These are phyloP conservation scores for Hypericum androsaemum DNA, from an alignment of 345 rosid species.

Conservation along the genomic window DNA sequence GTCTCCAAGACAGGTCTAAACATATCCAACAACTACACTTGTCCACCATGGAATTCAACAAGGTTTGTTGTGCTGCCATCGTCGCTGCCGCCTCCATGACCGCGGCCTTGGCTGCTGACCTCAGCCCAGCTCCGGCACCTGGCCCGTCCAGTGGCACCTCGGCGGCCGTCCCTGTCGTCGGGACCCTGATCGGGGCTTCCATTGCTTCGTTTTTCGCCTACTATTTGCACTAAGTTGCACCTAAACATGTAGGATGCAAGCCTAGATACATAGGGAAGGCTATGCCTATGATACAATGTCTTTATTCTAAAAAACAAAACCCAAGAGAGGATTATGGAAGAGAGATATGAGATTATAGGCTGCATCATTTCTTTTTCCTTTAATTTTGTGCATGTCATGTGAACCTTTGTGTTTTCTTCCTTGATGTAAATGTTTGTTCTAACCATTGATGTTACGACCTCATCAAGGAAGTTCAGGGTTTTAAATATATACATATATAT, in stretches of 20 bases:
- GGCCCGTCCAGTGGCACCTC: constrained; percentile 26
- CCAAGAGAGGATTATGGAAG: no score
- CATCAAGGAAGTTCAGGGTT: no score
- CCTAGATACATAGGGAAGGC: neutral
- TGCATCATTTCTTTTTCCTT: no score
- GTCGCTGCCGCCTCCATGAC: constrained; percentile 44
- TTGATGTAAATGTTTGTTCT: no score
- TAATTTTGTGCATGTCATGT: no score
- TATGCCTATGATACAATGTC: neutral
- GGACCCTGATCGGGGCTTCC: constrained; percentile 55
- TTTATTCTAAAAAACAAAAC: neutral
- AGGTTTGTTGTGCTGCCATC: constrained; percentile 46
- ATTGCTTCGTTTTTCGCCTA: constrained; percentile 50
- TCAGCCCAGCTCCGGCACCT: constrained; percentile 24
- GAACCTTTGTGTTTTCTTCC: no score
- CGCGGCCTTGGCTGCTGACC: constrained; percentile 38
- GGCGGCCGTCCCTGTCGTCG: constrained; percentile 41
- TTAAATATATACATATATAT: no score
- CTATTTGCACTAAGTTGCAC: constrained; percentile 37
- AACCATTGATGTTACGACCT: no score
- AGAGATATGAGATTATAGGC: no score
- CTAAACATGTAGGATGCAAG: neutral
- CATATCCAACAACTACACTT: neutral
- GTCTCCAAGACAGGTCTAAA: constrained; percentile 11
- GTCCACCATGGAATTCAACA: constrained; percentile 57